Evolutionary conservation across 2,329 filamentous ascomycete species (phyloP).

Genomic region (Colletotrichum zoysiae): DNA sequence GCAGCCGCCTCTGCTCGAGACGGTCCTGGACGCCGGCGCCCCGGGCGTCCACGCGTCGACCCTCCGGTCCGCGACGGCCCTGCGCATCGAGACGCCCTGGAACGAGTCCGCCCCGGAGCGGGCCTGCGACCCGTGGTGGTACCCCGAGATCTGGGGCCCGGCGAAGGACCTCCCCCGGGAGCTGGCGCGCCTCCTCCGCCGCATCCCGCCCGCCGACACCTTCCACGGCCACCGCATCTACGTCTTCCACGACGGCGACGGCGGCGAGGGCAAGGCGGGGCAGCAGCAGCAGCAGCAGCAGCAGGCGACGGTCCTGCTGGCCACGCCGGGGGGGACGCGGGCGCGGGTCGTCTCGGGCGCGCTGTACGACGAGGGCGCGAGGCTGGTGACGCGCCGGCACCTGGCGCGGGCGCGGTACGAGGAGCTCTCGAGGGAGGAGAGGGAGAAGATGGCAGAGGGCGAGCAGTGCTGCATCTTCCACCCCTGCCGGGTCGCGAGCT

Average conservation of each 20-base stretch:
- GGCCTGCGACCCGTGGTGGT: slow-evolving; percentile 7
- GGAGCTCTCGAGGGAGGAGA: not conserved
- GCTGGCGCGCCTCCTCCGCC: not conserved
- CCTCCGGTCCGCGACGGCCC: not conserved
- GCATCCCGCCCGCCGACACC: not conserved
- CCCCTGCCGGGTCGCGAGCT: slow-evolving; percentile 7
- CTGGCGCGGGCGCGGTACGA: slow-evolving; percentile 3
- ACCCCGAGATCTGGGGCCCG: slow-evolving; percentile 14
- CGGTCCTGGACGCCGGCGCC: not conserved
- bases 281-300: no score
- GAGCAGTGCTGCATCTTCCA: slow-evolving; percentile 11
- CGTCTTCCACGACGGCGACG: not conserved
- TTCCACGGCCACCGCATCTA: slow-evolving; percentile 1
- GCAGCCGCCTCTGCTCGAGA: not conserved
- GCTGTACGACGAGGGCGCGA: slow-evolving; percentile 3
- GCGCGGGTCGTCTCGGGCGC: not conserved
- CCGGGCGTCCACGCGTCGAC: not conserved
- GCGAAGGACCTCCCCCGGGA: not conserved
- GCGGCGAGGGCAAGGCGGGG: no score
- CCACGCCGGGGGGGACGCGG: not conserved
- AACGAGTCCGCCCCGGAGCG: not conserved
- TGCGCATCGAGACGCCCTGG: slow-evolving; percentile 4
- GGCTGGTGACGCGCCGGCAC: not conserved
- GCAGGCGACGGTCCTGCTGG: not conserved
- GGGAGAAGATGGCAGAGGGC: not conserved